phyloP scores from a whole-genome alignment of 352 stramenopile species.

The Globisporangium cylindrosporum region DNA sequence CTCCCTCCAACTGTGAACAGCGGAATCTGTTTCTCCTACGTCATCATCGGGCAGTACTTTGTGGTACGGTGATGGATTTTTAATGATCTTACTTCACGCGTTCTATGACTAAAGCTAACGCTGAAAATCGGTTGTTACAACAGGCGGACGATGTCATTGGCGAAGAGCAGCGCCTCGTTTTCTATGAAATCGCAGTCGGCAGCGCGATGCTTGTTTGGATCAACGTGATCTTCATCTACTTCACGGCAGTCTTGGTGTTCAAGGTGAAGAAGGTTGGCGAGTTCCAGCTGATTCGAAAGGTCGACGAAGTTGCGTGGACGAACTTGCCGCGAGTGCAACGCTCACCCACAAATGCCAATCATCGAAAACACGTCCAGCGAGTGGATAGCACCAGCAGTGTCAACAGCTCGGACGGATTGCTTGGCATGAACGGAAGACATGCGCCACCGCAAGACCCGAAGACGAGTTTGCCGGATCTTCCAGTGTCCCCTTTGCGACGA shows the following conservation, averaged over 20 bases:
- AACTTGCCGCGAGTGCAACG: constrained; percentile 74
- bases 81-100: too few relatives aligned
- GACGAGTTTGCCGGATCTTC: constrained; percentile 9
- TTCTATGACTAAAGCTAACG: too few relatives aligned
- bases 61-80: constrained; percentile 33
- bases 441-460: constrained; percentile 7
- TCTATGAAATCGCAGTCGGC: constrained; percentile 84
- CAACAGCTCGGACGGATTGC: constrained; percentile 31
- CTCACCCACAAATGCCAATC: constrained; percentile 36
- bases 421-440: constrained; percentile 9
- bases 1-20: constrained; percentile 85
- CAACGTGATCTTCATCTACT: constrained; percentile 88
- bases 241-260: constrained; percentile 84
- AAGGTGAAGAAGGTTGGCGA: constrained; percentile 87
- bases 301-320: constrained; percentile 77
- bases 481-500: constrained; percentile 37
- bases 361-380: constrained; percentile 18
- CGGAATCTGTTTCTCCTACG: constrained; percentile 85
- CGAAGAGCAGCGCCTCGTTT: constrained; percentile 81
- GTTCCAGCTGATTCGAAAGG: constrained; percentile 76
- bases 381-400: constrained; percentile 44
- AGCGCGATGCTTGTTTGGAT: constrained; percentile 85
- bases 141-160: constrained; percentile 70
- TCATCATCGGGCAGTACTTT: constrained; percentile 84
- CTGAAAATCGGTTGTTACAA: background rate